Evolutionary conservation across 23 red algal genomes (phyloP).

Genomic region (Gracilaria gracilis): DNA sequence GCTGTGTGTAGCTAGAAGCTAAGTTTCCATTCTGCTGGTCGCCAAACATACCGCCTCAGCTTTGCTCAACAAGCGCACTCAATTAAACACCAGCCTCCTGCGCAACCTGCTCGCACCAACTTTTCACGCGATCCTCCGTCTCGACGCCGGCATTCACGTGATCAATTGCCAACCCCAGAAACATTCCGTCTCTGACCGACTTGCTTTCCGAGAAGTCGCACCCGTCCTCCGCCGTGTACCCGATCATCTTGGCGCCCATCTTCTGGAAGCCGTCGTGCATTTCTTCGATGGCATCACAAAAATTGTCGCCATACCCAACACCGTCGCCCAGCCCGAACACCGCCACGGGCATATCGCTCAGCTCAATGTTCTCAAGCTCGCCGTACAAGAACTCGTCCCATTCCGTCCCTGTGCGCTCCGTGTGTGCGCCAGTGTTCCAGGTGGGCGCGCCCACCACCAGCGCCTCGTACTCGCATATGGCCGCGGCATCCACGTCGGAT

Average conservation of each 20-base stretch:
- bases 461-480: slow-evolving; percentile 6
- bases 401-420: slow-evolving; percentile 40
- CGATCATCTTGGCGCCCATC: slow-evolving; percentile 58
- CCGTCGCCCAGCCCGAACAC: slow-evolving; percentile 60
- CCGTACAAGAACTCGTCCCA: slow-evolving; percentile 65
- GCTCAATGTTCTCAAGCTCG: slow-evolving; percentile 20
- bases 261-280: slow-evolving; percentile 37
- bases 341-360: slow-evolving; percentile 27
- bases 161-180: slow-evolving; percentile 49
- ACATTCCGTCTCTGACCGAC: slow-evolving; percentile 38
- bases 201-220: slow-evolving; percentile 48
- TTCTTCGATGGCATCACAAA: slow-evolving; percentile 72
- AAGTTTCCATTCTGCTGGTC: too few species aligned
- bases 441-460: slow-evolving; percentile 61
- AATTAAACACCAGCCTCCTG: background rate
- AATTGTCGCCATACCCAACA: slow-evolving; percentile 53
- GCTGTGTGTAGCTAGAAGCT: too few species aligned
- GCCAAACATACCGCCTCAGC: too few species aligned
- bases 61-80: too few species aligned
- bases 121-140: slow-evolving; percentile 44
- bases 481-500: background rate
- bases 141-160: slow-evolving; percentile 27
- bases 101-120: background rate
- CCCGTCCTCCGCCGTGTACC: background rate
- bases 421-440: slow-evolving; percentile 66